phyloP scores from a whole-genome alignment of 768 basidiomycete species.

The Suillus variegatus region DNA sequence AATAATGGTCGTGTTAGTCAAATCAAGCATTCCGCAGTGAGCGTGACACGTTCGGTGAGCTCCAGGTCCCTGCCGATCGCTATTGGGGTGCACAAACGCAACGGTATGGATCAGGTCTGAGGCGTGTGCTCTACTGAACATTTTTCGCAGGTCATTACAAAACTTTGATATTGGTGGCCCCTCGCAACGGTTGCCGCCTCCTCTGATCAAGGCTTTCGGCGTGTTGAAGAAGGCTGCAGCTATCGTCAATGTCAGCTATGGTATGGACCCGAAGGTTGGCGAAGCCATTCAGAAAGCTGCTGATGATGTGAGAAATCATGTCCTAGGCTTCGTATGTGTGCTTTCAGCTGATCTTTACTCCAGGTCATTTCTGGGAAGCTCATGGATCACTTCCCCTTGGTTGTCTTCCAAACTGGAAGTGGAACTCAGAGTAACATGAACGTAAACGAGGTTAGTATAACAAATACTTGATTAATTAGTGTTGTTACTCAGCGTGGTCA shows the following conservation, averaged over 20 bases:
- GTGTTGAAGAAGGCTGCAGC: constrained; percentile 97
- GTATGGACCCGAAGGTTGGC: constrained; percentile 84
- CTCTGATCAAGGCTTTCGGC: constrained; percentile 98
- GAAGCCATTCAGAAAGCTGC: constrained; percentile 90
- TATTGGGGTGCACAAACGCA: constrained; percentile 99
- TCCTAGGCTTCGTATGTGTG: background rate
- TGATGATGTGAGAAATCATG: constrained; percentile 69
- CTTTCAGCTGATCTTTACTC: constrained; percentile 7
- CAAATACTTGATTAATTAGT: background rate
- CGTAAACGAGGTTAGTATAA: constrained; percentile 77
- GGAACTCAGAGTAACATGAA: constrained; percentile 99
- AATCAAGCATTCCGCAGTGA: constrained; percentile 71
- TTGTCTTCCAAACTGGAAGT: constrained; percentile 98
- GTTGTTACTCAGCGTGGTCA: background rate
- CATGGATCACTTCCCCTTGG: constrained; percentile 93
- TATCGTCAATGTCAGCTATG: constrained; percentile 86
- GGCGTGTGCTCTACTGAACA: constrained; percentile 14
- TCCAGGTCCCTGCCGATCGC: constrained; percentile 82
- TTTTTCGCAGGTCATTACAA: constrained; percentile 69
- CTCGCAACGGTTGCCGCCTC: constrained; percentile 87
- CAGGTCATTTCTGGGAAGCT: constrained; percentile 97
- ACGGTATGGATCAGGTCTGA: constrained; percentile 47
- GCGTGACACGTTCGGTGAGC: constrained; percentile 93
- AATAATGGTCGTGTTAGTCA: constrained; percentile 29
- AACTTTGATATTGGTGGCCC: constrained; percentile 99